phyloP scores from a whole-genome alignment of 192 early-diverging fungal genomes.

The Backusella westeae region DNA sequence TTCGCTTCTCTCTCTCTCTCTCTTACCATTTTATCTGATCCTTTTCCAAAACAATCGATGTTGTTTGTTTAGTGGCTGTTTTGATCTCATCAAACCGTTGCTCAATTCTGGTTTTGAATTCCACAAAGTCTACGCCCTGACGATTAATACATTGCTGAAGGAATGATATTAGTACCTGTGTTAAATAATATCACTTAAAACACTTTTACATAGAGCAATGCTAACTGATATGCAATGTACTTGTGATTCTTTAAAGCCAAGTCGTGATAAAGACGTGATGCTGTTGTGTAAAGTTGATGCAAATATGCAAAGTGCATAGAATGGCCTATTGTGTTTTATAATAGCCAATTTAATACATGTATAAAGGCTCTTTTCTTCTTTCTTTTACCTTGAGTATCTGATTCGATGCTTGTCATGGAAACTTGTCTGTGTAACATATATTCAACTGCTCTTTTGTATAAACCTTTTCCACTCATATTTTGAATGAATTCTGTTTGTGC shows the following conservation, averaged over 20 bases:
- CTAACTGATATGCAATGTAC: constrained; percentile 54
- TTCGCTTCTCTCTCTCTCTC: neutral
- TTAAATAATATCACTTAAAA: no score
- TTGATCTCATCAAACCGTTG: constrained; percentile 11
- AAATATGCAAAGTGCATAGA: neutral
- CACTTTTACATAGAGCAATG: constrained; percentile 48
- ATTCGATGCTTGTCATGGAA: neutral
- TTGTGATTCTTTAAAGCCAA: constrained; percentile 48
- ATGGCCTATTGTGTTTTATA: neutral
- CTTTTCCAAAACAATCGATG: neutral
- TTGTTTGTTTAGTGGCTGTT: neutral
- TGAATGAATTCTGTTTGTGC: neutral
- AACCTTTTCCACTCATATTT: neutral
- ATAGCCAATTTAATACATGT: neutral
- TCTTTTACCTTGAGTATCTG: neutral
- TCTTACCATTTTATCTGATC: neutral
- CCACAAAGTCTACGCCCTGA: neutral
- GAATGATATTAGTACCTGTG: no score
- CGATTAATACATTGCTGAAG: constrained; percentile 11
- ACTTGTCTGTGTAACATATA: neutral
- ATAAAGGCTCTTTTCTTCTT: neutral
- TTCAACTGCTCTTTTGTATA: neutral
- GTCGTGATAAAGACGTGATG: constrained; percentile 50
- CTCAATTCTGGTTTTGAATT: constrained; percentile 4
- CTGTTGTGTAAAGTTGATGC: constrained; percentile 47